Base-by-base conservation (phyloP, 371 early-diverging fungal species). In the Rhizopus sp. region DNA sequence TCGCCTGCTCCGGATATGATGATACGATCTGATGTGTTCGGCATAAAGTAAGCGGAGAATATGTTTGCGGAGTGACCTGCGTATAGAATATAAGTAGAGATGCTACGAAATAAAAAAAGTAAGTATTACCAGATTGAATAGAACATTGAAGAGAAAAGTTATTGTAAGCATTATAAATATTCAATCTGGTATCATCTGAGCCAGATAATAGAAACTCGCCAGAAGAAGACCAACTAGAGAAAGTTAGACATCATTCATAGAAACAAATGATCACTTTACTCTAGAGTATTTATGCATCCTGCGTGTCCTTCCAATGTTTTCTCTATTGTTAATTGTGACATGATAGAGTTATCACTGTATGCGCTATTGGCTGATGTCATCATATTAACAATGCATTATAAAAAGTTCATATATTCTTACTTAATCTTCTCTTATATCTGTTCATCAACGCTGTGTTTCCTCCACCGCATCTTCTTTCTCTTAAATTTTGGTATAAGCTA, bases 241-340 rank as follows among this genome's bases (percentile, higher is more conserved):
- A 40, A n/a, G 23, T 23, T 29, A 15, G 7, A 7, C 7, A 9
- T 29, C 41, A 12, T 15, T 5, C 13, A 57, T 37, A 50, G 50
- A 17, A 17, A 33, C 31, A 40, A 52, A 55, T 31, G 49, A 32
- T 29, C 54, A 16, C 42, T 71, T 73, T 75, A 81, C 83, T 76
- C 77, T 38, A 89, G 58, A 0, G 92, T 80, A 67, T 93, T 93
- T 35, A 93, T 88, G 57, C 93, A 93, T 29, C 93, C 93, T 3
- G 55, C 55, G 60, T 93, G 93, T 7, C 83, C 87, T 5, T 64
- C 53, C 41, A 92, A 70, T 33, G 70, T 69, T 53, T 72, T 72
- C 17, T 69, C 53, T 12, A 70, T 53, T 3, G 68, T 62, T 60
- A 78, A 52, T 13, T 66, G 64, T 9, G 64, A 48, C 17, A 73